A percentile compares a stretch with the other conserved stretches of the same genome.
These are phyloP conservation scores for Lentinus brumalis DNA, from an alignment of 768 basidiomycete species.

Conservation along the genomic window DNA sequence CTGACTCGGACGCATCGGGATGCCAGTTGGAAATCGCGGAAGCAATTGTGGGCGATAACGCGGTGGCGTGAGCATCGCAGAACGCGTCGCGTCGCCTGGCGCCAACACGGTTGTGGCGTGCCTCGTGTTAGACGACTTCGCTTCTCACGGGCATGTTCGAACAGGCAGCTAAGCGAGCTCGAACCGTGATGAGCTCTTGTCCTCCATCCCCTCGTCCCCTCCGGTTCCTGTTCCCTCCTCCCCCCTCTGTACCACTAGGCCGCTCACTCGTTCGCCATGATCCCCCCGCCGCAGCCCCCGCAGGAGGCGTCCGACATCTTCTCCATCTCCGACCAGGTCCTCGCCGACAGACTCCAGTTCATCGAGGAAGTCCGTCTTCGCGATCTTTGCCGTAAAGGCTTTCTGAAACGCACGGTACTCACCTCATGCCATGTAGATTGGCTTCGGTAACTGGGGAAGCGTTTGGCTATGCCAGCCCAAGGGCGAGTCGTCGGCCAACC, in stretches of 20 bases:
- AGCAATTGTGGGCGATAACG: conserved; percentile 9
- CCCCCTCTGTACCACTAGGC: conserved; percentile 20
- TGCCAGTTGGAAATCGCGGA: neutral
- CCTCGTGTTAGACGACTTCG: conserved; percentile 8
- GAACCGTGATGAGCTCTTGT: conserved; percentile 2
- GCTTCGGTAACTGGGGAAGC: conserved; percentile 92
- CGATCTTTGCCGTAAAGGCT: neutral
- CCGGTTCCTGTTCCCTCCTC: conserved; percentile 14
- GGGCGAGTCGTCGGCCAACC: conserved; percentile 37
- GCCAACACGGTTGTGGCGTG: conserved; percentile 18
- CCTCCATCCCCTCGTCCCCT: neutral
- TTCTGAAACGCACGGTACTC: conserved; percentile 7
- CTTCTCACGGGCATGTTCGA: conserved; percentile 23
- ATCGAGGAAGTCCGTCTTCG: conserved; percentile 63
- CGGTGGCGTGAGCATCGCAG: conserved; percentile 17
- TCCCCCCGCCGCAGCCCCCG: conserved; percentile 33
- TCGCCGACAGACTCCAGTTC: conserved; percentile 72
- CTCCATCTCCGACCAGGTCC: conserved; percentile 71
- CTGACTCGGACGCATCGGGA: too few species aligned
- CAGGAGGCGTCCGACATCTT: conserved; percentile 59
- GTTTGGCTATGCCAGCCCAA: conserved; percentile 81
- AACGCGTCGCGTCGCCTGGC: conserved; percentile 2
- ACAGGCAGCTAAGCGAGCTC: conserved; percentile 5
- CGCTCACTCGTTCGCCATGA: conserved; percentile 16
- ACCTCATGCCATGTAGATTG: conserved; percentile 55